Base-by-base conservation (phyloP, 257 asterid genomes). In the Lycium barbarum region DNA sequence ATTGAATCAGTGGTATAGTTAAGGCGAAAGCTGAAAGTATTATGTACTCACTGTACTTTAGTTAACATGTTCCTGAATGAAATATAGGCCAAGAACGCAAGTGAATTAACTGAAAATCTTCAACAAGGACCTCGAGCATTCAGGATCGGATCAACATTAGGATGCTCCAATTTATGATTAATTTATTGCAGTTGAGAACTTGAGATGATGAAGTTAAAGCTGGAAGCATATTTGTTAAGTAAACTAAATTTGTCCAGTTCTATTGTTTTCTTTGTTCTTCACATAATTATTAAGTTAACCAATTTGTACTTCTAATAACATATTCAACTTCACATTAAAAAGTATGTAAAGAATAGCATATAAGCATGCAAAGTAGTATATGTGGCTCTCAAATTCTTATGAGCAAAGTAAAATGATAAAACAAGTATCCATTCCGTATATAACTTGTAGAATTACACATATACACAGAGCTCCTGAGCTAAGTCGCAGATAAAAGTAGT, bases 41-140 rank as follows among this genome's bases (percentile, higher is more conserved):
- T 51, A 53, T 53, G 49, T 26, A 14, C 49, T 51, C 63, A 76
- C 33, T 78, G 49, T 26, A 55, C 82, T 26, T 78, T 14, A 26
- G 47, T 26, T 26, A 53, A 85, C 72, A 81, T 49, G 47, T 80
- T 86, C 62, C 40, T 53, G 67, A 61, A 54, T 79, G 80, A 53
- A 43, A 53, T 68, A 45, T 53, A 53, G 33, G 82, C 66, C 66
- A 53, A 78, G 33, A 54, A 26, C 26, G 5, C 8, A 14, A 26
- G 49, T 17, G 63, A 51, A 26, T 22, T 22, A 62, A 5, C 81
- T 22, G 45, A 49, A 47, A 13, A 76, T 22, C 45, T 49, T 51
- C 43, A 51, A 74, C 62, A 76, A 73, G 26, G 26, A 51, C 45
- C 22, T 22, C 0, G 20, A 33, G 6, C 38, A 51, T 51, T 49